Evolutionary conservation across 257 asterid genomes (phyloP), one percentile per base, ranked within the genome.

Genomic region (Parsonsia alboflavescens): DNA sequence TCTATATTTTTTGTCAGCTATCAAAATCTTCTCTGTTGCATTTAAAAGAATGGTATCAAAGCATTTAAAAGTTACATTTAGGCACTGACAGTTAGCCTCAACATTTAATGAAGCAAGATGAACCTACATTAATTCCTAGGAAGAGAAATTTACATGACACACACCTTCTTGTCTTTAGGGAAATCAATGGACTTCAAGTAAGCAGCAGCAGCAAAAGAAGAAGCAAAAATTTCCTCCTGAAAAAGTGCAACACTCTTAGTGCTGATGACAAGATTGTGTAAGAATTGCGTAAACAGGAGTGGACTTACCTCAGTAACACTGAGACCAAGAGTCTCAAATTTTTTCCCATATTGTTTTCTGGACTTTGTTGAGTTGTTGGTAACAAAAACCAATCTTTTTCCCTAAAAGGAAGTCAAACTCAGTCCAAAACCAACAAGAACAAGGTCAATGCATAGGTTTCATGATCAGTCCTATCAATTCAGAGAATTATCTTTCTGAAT

Each of bases 131-230:
- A 28, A 2, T 24, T 36, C 57, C 22, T 7, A 21, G 57, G n/a
- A 78, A 64, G 15, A 10, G 10, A 64, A 50, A 19, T 30, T 28
- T 53, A 22, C 49, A n/a, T 12, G 45, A 22, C 15, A 59, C 80
- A 12, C 22, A 92, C 99, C 97, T 95, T 95, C 86, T 95, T 95
- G 74, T 95, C 96, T 84, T 95, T 92, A 28, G 99, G 99, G 82
- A 92, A 95, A 80, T 95, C 87, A 71, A 95, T 92, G 6, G 99
- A 95, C 82, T 84, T 86, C 79, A 95, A 85, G 93, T 95, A 95
- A 70, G 99, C 99, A 77, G 99, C 99, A 80, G 97, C 99, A 69
- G 99, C 98, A 78, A 95, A 95, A 66, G 99, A 95, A 45, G 99
- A 95, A 21, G 99, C 98, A 81, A 95, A 95, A 69, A 95, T 95